Evolutionary conservation across 2,329 filamentous ascomycete genomes (phyloP).

Genomic region (Pyricularia sp.): DNA sequence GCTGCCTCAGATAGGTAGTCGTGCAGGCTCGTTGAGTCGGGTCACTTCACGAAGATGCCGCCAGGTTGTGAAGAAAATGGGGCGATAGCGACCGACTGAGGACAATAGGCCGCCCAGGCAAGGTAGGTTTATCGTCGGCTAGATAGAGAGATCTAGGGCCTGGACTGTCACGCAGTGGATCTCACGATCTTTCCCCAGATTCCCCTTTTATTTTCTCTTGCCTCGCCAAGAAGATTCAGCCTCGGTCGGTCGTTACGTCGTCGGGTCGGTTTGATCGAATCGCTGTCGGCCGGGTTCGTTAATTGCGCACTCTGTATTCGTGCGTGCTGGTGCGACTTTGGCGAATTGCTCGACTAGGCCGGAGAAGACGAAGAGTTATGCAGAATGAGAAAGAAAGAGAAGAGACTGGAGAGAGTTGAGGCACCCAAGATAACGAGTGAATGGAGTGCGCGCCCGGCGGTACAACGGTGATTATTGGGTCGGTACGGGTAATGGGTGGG

Average conservation of each 20-base stretch:
- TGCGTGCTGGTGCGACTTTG: neutral
- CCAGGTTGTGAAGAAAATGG: neutral
- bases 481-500: constrained; percentile 16
- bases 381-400: constrained; percentile 1
- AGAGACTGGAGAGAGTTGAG: neutral
- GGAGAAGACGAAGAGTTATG: neutral
- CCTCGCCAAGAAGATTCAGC: neutral
- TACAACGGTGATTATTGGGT: constrained; percentile 9
- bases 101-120: neutral
- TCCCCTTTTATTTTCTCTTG: neutral
- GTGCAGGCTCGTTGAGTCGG: neutral
- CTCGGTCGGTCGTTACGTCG: neutral
- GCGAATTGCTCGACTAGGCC: neutral
- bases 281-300: neutral
- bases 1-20: neutral
- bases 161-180: neutral
- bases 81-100: neutral
- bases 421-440: constrained; percentile 7
- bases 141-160: neutral
- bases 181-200: neutral
- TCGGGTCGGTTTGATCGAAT: neutral
- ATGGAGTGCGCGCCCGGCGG: constrained; percentile 5
- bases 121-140: neutral
- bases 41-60: neutral
- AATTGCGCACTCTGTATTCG: neutral